Conservation (phyloP, 2,329 filamentous ascomycete genomes). For the Xylariales sp. region DNA sequence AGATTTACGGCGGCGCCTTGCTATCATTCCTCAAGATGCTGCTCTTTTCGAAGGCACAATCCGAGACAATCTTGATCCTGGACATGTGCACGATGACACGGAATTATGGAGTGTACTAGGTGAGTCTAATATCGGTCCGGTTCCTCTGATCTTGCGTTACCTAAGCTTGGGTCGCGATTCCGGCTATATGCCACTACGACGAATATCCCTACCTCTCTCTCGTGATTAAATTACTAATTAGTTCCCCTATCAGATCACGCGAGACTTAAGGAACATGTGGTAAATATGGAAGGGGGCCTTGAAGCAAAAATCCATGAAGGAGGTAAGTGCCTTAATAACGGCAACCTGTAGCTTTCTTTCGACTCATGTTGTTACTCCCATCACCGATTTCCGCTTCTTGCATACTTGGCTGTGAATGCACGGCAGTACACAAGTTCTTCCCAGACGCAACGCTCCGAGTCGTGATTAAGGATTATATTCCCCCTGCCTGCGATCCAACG, state of each 20-base stretch:
- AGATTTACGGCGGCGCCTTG: slow-evolving; percentile 87
- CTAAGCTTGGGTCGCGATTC: slow-evolving; percentile 24
- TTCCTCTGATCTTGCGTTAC: slow-evolving; percentile 34
- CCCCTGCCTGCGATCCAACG: slow-evolving; percentile 53
- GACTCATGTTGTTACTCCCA: slow-evolving; percentile 47
- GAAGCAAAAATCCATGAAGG: slow-evolving; percentile 94
- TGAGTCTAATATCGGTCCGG: slow-evolving; percentile 61
- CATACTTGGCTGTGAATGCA: slow-evolving; percentile 41
- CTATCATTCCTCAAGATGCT: slow-evolving; percentile 98
- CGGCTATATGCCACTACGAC: background rate
- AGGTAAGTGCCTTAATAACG: slow-evolving; percentile 70
- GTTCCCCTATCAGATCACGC: slow-evolving; percentile 77
- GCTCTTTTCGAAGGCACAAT: slow-evolving; percentile 94
- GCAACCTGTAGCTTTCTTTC: slow-evolving; percentile 46
- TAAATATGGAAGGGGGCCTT: slow-evolving; percentile 86
- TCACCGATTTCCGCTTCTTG: slow-evolving; percentile 45
- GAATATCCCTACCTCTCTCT: slow-evolving; percentile 37
- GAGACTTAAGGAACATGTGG: slow-evolving; percentile 88
- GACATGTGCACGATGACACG: slow-evolving; percentile 94
- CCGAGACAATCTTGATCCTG: slow-evolving; percentile 94
- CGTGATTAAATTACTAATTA: slow-evolving; percentile 53
- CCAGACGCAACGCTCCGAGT: slow-evolving; percentile 32
- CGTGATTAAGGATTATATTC: slow-evolving; percentile 19
- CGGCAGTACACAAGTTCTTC: slow-evolving; percentile 37
- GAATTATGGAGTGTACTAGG: slow-evolving; percentile 96